Evolutionary conservation across 2,329 filamentous ascomycete species (phyloP).

Genomic region (Lasiodiplodia sp.): DNA sequence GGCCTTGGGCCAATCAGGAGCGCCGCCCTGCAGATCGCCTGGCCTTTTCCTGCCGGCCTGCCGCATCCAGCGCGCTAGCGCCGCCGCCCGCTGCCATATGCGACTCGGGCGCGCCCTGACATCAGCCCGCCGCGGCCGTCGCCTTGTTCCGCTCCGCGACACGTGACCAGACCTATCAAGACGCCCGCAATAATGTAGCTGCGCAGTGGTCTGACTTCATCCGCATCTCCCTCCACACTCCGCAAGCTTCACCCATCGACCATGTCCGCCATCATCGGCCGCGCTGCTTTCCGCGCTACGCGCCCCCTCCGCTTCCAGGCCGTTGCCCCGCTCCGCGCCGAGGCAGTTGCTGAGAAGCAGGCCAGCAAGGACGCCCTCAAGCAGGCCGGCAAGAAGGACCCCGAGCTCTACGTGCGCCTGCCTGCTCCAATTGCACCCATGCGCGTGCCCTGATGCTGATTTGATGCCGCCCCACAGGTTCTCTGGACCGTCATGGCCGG

Average conservation of each 20-base stretch:
- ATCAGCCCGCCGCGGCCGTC: slow-evolving; percentile 3
- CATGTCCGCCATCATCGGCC: slow-evolving; percentile 57
- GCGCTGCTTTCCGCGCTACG: slow-evolving; percentile 56
- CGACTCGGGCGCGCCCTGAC: slow-evolving; percentile 12
- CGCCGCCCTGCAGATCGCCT: slow-evolving; percentile 26
- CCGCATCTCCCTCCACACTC: slow-evolving; percentile 32
- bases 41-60: slow-evolving; percentile 7
- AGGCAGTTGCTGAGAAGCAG: slow-evolving; percentile 53
- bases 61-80: slow-evolving; percentile 7
- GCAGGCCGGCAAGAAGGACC: slow-evolving; percentile 72
- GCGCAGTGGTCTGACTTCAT: slow-evolving; percentile 20
- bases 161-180: slow-evolving; percentile 25
- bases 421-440: slow-evolving; percentile 33
- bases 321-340: slow-evolving; percentile 40
- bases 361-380: slow-evolving; percentile 59
- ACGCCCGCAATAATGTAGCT: slow-evolving; percentile 13
- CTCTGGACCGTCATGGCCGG: slow-evolving; percentile 90
- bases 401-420: slow-evolving; percentile 74
- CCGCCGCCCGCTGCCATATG: background rate
- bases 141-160: slow-evolving; percentile 3
- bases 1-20: slow-evolving; percentile 20
- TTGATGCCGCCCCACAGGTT: slow-evolving; percentile 64
- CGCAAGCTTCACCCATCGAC: slow-evolving; percentile 23
- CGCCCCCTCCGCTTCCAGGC: slow-evolving; percentile 51
- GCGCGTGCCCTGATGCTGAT: background rate